Evolutionary conservation across 495 filamentous ascomycete species (phyloP), one percentile per base, ranked within the genome.

Genomic region (Pyronema domesticum): DNA sequence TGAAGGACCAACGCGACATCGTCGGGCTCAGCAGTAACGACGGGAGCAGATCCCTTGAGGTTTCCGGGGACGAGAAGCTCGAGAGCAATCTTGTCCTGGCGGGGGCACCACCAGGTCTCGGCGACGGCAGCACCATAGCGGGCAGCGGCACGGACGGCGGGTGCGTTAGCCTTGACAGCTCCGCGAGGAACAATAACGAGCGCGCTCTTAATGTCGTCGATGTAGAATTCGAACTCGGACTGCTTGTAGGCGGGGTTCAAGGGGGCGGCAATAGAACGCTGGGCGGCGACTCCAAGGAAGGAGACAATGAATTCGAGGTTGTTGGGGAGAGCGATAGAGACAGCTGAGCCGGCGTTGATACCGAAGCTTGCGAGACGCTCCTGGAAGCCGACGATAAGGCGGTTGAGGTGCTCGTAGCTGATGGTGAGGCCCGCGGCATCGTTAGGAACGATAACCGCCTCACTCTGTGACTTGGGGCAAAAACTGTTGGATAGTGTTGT

Each of bases 191-290:
- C 80, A 40, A 89, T 71, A 5, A 82, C 75, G 43, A 89, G 68
- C 37, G 79, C 80, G 8, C 83, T 85, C 60, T 76, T 82, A 59
- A 91, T 74, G 66, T 91, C 85, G 37, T 85, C 80, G 58, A 89
- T 87, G 66, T 88, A 91, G 69, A 91, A 89, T 66, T 89, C 84
- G 64, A 89, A 88, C 66, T 89, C 85, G 30, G 80, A 78, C 62
- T 89, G 82, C 70, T 86, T 88, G 70, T 91, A 89, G 30, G 78
- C 81, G 17, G 84, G 77, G 68, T 89, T 89, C 51, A 91, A 71
- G 3, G 85, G 85, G 4, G 85, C 85, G 17, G 85, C 85, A 58
- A 87, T 82, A 23, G 71, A 80, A 55, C 85, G 76, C 70, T 89
- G 85, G 75, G 78, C 82, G 6, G 83, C 76, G 13, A 78, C 73